phyloP scores from a whole-genome alignment of 176 grass and related monocot species.

The Aechmea fasciata region DNA sequence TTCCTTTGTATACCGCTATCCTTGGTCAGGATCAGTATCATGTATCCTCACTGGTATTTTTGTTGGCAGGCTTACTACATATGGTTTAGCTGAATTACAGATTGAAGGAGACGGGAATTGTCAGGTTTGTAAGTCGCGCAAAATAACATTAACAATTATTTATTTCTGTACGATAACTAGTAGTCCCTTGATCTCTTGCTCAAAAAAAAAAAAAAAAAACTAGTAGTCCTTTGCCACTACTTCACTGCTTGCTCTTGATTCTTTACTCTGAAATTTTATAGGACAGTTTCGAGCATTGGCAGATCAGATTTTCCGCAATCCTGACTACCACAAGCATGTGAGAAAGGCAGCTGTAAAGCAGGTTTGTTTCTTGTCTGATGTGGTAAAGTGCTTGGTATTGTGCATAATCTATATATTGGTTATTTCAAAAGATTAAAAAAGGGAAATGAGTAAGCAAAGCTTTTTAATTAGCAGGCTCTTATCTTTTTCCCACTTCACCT shows the following conservation, averaged over 20 bases:
- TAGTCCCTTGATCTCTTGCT: too few species aligned
- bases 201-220: too few species aligned
- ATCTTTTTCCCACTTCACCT: not conserved
- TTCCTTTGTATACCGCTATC: not conserved
- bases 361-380: constrained; percentile 24
- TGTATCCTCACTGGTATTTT: constrained; percentile 2
- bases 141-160: too few species aligned
- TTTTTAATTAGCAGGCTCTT: not conserved
- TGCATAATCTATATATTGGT: constrained; percentile 3
- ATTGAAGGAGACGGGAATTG: constrained; percentile 98
- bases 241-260: not conserved
- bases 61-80: constrained; percentile 55
- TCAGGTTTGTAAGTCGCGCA: constrained; percentile 45
- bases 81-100: constrained; percentile 93
- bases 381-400: not conserved
- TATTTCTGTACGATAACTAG: too few species aligned
- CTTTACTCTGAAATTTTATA: not conserved
- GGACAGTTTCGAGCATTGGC: constrained; percentile 95
- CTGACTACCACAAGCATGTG: constrained; percentile 88
- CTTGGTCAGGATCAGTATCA: not conserved
- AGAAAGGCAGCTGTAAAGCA: constrained; percentile 72
- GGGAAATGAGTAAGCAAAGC: not conserved
- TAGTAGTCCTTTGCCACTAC: not conserved
- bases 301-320: constrained; percentile 94
- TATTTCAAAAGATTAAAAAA: not conserved